phyloP scores from a whole-genome alignment of 768 basidiomycete species.

The Leccinum subgranulosum region DNA sequence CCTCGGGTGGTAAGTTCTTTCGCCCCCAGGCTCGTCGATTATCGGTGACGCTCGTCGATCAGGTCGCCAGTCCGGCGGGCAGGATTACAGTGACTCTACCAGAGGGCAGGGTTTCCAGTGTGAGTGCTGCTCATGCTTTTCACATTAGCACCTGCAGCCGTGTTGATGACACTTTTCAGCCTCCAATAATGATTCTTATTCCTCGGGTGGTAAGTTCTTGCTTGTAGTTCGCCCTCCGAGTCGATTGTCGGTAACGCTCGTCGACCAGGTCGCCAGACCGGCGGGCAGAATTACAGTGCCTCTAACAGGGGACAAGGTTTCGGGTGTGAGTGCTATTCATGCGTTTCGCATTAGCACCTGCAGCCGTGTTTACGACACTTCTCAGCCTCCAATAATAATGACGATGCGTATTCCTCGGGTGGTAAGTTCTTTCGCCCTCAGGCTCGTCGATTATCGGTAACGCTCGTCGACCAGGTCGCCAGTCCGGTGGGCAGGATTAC shows the following conservation, averaged over 20 bases:
- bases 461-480: constrained; percentile 35
- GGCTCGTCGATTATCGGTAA: constrained; percentile 10
- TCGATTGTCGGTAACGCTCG: constrained; percentile 7
- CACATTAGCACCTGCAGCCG: background rate
- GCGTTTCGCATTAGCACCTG: background rate
- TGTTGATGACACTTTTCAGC: too few species aligned
- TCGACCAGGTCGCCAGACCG: constrained; percentile 49
- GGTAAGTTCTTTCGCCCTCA: constrained; percentile 1
- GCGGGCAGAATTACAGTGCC: constrained; percentile 61
- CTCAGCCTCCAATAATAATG: too few species aligned
- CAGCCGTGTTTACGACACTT: background rate
- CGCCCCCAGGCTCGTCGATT: constrained; percentile 5
- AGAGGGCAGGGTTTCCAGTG: constrained; percentile 32
- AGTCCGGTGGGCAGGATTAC: constrained; percentile 64
- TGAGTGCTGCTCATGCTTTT: background rate
- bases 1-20: background rate
- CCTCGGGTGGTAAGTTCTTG: background rate
- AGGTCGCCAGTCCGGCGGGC: constrained; percentile 61
- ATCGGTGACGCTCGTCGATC: constrained; percentile 4
- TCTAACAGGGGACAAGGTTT: constrained; percentile 42
- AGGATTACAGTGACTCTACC: constrained; percentile 58
- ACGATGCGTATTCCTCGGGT: background rate
- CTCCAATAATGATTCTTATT: background rate
- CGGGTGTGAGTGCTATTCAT: background rate
- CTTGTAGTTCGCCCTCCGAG: background rate